These are phyloP conservation scores for Tolypocladium inflatum DNA, from an alignment of 2,329 filamentous ascomycete genomes.

Conservation along the genomic window DNA sequence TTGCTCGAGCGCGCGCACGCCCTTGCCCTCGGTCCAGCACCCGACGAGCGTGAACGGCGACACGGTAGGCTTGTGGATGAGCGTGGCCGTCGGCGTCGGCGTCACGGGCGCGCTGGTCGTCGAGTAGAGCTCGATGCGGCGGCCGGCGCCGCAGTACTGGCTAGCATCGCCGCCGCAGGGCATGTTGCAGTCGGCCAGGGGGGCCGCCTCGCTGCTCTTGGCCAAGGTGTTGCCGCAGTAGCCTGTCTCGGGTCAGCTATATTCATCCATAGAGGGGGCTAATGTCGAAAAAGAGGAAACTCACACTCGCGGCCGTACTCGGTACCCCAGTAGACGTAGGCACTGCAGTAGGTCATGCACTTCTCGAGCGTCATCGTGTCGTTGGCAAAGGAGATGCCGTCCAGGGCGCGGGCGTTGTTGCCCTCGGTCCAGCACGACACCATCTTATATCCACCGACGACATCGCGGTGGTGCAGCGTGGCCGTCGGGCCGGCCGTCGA, in stretches of 20 bases:
- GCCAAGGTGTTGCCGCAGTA: slow-evolving; percentile 37
- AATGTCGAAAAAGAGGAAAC: slow-evolving; percentile 4
- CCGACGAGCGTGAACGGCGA: slow-evolving; percentile 23
- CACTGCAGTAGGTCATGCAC: slow-evolving; percentile 35
- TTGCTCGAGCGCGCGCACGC: slow-evolving; percentile 22
- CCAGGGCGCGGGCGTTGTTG: slow-evolving; percentile 31
- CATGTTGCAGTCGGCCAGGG: slow-evolving; percentile 25
- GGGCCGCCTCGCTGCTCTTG: slow-evolving; percentile 15
- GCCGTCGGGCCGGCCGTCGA: slow-evolving; percentile 2
- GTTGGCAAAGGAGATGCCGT: slow-evolving; percentile 28
- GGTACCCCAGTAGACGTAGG: slow-evolving; percentile 38
- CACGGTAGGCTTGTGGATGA: slow-evolving; percentile 12
- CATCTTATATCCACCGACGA: slow-evolving; percentile 32
- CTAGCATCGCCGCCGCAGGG: slow-evolving; percentile 29
- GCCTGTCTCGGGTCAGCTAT: slow-evolving; percentile 13
- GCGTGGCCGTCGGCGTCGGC: slow-evolving; percentile 17
- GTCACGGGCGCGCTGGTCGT: slow-evolving; percentile 24
- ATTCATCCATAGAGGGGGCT: no score
- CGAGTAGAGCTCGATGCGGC: slow-evolving; percentile 33
- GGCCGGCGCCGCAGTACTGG: slow-evolving; percentile 32
- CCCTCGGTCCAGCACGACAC: slow-evolving; percentile 41
- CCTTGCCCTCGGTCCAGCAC: slow-evolving; percentile 29
- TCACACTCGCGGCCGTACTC: slow-evolving; percentile 43
- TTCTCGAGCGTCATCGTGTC: slow-evolving; percentile 40
- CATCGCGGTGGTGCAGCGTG: slow-evolving; percentile 19